Evolutionary conservation across 1,139 yeast species (phyloP), one percentile per base, ranked within the genome.

Genomic region (Suhomyces coccinellae): DNA sequence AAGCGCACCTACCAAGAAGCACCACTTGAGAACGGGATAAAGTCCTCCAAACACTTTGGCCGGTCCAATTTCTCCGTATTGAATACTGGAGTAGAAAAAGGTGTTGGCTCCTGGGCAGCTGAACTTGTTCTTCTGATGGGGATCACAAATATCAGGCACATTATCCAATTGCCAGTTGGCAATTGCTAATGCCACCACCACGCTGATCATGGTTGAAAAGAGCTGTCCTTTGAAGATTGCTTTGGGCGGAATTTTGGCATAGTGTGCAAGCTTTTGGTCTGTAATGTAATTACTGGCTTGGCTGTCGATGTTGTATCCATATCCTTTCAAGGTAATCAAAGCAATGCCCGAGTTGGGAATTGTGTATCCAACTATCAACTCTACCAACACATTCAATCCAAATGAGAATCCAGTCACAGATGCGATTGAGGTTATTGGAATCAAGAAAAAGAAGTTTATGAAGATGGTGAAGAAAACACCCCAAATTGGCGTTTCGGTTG

Each of bases 31-130:
- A 13, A 67, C 61, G 17, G 83, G 83, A 53, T 80, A 79, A 17
- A 78, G 57, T 0, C 73, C 74, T 48, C 66, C 61, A 54, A 83
- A 81, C 20, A 82, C 76, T 42, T 78, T 71, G 15, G 58, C 57
- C 20, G 90, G 90, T 22, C 88, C 89, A 54, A 85, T 80, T 40
- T 79, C 79, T 50, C 88, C 87, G 80, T 83, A 81, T 20, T 79
- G 63, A 13, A 81, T 77, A 9, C 82, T 73, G n/a, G 83, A 72
- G 35, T 77, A 64, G 62, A 69, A 82, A 58, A 65, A 77, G 1
- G 80, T 73, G 39, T 64, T 66, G 24, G 74, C 73, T 40, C 64
- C 69, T 26, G 80, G 81, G 58, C 86, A 81, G 3, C 76, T 69
- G 55, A 78, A 77, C 17, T 66, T 64, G 33, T 72, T 63, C 22